A percentile compares a stretch with the other conserved stretches of the same genome.
Evolutionary conservation across 1,284 basidiomycete species (phyloP).

Genomic region (Apiotrichum veenhuisii): DNA sequence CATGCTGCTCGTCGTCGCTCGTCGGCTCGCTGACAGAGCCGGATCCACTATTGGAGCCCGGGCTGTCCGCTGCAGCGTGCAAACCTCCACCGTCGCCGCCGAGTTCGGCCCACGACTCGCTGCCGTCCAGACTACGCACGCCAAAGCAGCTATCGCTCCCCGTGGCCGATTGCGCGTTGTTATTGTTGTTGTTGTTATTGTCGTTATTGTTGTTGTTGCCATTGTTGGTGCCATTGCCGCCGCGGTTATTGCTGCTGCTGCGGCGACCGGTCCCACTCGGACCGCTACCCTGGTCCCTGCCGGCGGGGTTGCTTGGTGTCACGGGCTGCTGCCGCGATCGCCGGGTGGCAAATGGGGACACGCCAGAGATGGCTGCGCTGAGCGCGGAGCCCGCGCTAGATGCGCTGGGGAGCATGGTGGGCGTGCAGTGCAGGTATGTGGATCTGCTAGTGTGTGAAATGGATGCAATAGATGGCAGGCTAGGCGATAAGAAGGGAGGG

Average conservation of each 20-base stretch:
- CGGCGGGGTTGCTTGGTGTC: slow-evolving; percentile 9
- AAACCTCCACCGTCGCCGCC: not conserved
- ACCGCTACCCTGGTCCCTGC: too few species aligned
- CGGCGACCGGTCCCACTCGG: too few species aligned
- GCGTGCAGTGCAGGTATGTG: not conserved
- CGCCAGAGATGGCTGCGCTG: slow-evolving; percentile 11
- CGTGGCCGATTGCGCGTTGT: too few species aligned
- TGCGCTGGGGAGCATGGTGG: slow-evolving; percentile 1
- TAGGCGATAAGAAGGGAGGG: not conserved
- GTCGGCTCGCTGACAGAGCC: slow-evolving; percentile 1
- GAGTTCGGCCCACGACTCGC: slow-evolving; percentile 3
- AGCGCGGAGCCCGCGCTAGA: slow-evolving; percentile 11
- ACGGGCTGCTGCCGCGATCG: not conserved
- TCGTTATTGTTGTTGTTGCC: not conserved
- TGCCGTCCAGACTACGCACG: slow-evolving; percentile 28
- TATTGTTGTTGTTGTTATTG: not conserved
- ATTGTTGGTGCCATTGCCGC: slow-evolving; percentile 7
- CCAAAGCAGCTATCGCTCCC: slow-evolving; percentile 26
- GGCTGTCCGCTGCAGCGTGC: not conserved
- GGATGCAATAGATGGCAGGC: not conserved
- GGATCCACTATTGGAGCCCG: not conserved
- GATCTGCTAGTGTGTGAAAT: too few species aligned
- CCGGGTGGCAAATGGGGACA: slow-evolving; percentile 18
- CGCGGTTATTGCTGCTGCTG: too few species aligned
- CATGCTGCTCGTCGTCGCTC: slow-evolving; percentile 1